Conservation (phyloP, 495 filamentous ascomycete genomes). For the Penicillium coprophilum region DNA sequence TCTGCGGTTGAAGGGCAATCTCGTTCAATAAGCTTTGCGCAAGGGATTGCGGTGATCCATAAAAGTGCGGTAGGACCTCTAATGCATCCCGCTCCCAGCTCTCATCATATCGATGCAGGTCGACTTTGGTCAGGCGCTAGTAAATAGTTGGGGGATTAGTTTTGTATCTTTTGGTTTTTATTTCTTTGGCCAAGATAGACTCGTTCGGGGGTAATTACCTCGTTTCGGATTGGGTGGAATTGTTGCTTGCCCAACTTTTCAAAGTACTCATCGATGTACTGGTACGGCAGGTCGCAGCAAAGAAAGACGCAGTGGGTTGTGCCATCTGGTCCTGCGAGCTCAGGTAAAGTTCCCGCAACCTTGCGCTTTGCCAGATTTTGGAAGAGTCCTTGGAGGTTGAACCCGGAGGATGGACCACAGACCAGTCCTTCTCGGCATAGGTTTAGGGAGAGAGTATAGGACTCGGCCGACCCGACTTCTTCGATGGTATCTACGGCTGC, state of each 20-base stretch:
- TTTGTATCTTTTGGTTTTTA: neutral
- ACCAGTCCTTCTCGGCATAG: slow-evolving; percentile 59
- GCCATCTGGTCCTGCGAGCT: slow-evolving; percentile 46
- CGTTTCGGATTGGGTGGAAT: slow-evolving; percentile 58
- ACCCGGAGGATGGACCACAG: slow-evolving; percentile 60
- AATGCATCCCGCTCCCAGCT: slow-evolving; percentile 49
- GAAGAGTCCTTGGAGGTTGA: slow-evolving; percentile 55
- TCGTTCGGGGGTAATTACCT: slow-evolving; percentile 36
- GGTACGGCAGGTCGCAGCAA: slow-evolving; percentile 63
- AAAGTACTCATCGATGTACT: slow-evolving; percentile 62
- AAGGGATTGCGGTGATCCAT: slow-evolving; percentile 29
- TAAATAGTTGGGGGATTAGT: slow-evolving; percentile 8
- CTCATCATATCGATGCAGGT: slow-evolving; percentile 55
- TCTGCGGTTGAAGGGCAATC: slow-evolving; percentile 27
- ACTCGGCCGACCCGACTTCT: slow-evolving; percentile 53
- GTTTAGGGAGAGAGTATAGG: slow-evolving; percentile 53
- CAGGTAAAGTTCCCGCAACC: slow-evolving; percentile 38
- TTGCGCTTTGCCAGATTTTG: slow-evolving; percentile 52
- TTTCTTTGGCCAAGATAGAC: neutral
- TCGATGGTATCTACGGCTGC: slow-evolving; percentile 52
- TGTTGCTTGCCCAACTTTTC: slow-evolving; percentile 49
- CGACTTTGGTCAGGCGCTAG: slow-evolving; percentile 49
- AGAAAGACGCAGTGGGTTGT: slow-evolving; percentile 58
- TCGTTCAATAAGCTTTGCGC: slow-evolving; percentile 25
- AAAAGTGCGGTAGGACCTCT: slow-evolving; percentile 40